Evolutionary conservation across 805 yeast species (phyloP).

Genomic region (Aciculoconidium aculeatum): DNA sequence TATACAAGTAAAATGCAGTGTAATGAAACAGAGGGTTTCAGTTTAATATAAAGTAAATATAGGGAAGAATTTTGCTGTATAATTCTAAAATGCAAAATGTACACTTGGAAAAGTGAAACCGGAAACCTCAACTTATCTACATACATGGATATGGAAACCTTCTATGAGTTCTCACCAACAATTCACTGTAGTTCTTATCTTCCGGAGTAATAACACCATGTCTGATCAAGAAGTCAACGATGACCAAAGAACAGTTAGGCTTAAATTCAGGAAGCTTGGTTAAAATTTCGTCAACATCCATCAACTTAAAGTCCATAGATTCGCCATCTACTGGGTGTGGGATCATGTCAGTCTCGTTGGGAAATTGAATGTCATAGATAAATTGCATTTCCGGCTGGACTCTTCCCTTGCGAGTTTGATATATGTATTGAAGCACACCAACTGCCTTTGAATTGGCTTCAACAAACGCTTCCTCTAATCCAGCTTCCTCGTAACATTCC

Average conservation of each 20-base stretch:
- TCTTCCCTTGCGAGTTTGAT: constrained; percentile 43
- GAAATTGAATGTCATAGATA: constrained; percentile 63
- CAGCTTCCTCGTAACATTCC: constrained; percentile 91
- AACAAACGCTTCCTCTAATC: constrained; percentile 52
- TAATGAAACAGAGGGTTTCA: too few species aligned
- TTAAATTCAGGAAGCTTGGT: constrained; percentile 63
- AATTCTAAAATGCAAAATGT: too few species aligned
- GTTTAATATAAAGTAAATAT: too few species aligned
- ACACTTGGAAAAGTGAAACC: too few species aligned
- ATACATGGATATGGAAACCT: constrained; percentile 72
- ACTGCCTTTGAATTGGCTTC: constrained; percentile 36
- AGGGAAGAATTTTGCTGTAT: too few species aligned
- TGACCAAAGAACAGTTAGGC: constrained; percentile 79
- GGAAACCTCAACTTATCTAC: too few species aligned
- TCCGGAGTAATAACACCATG: constrained; percentile 68
- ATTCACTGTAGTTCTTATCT: constrained; percentile 62
- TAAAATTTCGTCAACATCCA: constrained; percentile 55
- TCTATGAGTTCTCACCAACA: constrained; percentile 61
- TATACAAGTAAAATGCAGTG: too few species aligned
- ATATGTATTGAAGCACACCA: constrained; percentile 70
- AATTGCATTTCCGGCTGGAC: constrained; percentile 88
- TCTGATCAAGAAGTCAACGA: constrained; percentile 82
- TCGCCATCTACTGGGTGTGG: constrained; percentile 50
- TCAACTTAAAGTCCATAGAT: constrained; percentile 63
- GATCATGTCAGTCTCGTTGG: constrained; percentile 32